phyloP scores from a whole-genome alignment of 805 yeast species.

The Lipomyces lipofer region DNA sequence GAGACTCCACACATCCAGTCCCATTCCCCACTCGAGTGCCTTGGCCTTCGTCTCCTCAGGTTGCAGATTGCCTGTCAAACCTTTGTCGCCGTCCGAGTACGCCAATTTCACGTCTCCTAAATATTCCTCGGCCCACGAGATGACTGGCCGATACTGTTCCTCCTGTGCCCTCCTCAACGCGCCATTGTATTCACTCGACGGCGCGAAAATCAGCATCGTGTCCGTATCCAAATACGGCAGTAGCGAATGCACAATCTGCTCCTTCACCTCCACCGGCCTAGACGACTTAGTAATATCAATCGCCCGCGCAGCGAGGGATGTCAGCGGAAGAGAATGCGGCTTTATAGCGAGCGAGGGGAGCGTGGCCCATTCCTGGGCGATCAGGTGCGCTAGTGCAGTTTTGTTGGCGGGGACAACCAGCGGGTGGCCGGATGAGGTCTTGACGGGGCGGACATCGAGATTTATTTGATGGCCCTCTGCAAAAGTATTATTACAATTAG shows the following conservation, averaged over 20 bases:
- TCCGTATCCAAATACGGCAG: slow-evolving; percentile 91
- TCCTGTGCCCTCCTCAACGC: slow-evolving; percentile 77
- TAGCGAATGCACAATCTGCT: slow-evolving; percentile 60
- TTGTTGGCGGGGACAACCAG: slow-evolving; percentile 63
- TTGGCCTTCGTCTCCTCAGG: slow-evolving; percentile 56
- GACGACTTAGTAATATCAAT: slow-evolving; percentile 62
- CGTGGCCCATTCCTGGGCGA: slow-evolving; percentile 85
- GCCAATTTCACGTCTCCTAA: slow-evolving; percentile 51
- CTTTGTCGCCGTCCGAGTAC: slow-evolving; percentile 76
- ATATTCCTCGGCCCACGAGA: slow-evolving; percentile 61
- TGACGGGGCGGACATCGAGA: slow-evolving; percentile 72
- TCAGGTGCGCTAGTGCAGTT: slow-evolving; percentile 64
- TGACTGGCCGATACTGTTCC: slow-evolving; percentile 71
- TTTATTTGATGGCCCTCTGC: slow-evolving; percentile 21
- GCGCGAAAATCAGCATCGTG: slow-evolving; percentile 84
- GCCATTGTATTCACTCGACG: slow-evolving; percentile 79
- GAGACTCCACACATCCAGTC: slow-evolving; percentile 70
- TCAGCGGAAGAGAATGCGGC: slow-evolving; percentile 79
- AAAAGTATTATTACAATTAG: too few species aligned
- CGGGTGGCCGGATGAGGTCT: slow-evolving; percentile 79
- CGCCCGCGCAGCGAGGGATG: slow-evolving; percentile 83
- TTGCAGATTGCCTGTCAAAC: slow-evolving; percentile 80
- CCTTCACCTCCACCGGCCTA: slow-evolving; percentile 44
- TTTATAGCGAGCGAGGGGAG: slow-evolving; percentile 63
- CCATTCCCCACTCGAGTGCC: slow-evolving; percentile 63